phyloP scores from a whole-genome alignment of 2,329 filamentous ascomycete genomes.

The Sphaerulina vaccinii region DNA sequence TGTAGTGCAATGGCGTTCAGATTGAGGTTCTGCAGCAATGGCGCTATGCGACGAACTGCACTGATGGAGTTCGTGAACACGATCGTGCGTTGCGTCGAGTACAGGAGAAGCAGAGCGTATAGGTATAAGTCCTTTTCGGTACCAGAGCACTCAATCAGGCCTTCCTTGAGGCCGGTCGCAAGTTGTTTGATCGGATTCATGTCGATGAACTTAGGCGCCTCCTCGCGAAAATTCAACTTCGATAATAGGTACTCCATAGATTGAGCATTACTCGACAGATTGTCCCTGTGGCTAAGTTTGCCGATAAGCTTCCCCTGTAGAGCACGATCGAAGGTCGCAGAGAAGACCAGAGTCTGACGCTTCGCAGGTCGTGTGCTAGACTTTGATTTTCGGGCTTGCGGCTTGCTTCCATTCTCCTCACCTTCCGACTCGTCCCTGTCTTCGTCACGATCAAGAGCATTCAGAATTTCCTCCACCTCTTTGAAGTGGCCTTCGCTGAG shows the following conservation, averaged over 20 bases:
- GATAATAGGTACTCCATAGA: constrained; percentile 81
- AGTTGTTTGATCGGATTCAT: constrained; percentile 87
- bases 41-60: constrained; percentile 79
- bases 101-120: constrained; percentile 80
- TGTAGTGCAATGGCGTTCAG: constrained; percentile 77
- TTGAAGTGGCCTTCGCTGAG: constrained; percentile 94
- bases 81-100: constrained; percentile 75
- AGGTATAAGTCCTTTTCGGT: constrained; percentile 97
- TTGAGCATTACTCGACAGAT: constrained; percentile 64
- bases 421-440: constrained; percentile 51
- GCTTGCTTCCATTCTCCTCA: constrained; percentile 17
- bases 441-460: constrained; percentile 67
- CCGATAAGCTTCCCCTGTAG: constrained; percentile 87
- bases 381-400: background rate
- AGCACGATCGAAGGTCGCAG: constrained; percentile 89
- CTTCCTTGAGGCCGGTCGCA: constrained; percentile 81
- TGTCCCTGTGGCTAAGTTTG: constrained; percentile 62
- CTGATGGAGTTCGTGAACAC: constrained; percentile 97
- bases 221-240: constrained; percentile 82
- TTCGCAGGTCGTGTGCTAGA: constrained; percentile 7
- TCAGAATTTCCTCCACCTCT: constrained; percentile 84
- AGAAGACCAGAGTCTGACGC: constrained; percentile 91
- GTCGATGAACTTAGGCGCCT: constrained; percentile 86
- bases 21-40: constrained; percentile 78
- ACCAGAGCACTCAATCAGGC: constrained; percentile 84